These are phyloP conservation scores for Plantago lanceolata DNA, from an alignment of 305 asterid genomes.

Conservation along the genomic window DNA sequence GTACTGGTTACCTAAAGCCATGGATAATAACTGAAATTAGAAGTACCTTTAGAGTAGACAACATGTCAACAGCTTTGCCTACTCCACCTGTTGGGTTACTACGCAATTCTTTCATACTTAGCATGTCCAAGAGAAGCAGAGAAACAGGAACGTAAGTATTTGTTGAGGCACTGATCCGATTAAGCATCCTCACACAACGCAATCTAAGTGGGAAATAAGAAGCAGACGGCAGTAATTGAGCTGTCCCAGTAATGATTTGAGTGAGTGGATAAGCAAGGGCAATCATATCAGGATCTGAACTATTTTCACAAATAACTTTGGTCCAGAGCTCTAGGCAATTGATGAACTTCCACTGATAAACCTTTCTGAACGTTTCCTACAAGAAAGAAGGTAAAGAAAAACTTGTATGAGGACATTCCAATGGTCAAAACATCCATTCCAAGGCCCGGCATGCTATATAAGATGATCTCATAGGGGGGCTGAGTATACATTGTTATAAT, in stretches of 20 bases:
- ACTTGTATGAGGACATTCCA: neutral
- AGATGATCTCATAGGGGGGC: neutral
- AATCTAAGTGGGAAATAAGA: conserved; percentile 82
- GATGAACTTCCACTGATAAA: conserved; percentile 89
- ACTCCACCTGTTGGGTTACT: conserved; percentile 87
- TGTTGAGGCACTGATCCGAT: conserved; percentile 71
- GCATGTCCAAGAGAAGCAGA: conserved; percentile 72
- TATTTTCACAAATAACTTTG: conserved; percentile 67
- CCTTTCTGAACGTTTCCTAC: conserved; percentile 80
- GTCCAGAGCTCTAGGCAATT: conserved; percentile 96
- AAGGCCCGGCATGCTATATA: neutral
- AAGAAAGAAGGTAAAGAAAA: conserved; percentile 13
- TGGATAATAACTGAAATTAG: conserved; percentile 14
- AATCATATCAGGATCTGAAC: conserved; percentile 66
- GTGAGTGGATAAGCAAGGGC: conserved; percentile 90
- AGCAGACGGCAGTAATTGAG: conserved; percentile 87
- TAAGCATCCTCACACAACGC: conserved; percentile 89
- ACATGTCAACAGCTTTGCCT: conserved; percentile 81
- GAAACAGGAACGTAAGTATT: conserved; percentile 78
- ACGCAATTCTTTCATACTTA: conserved; percentile 82
- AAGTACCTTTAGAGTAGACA: conserved; percentile 61
- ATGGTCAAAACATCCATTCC: neutral
- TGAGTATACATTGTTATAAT: neutral
- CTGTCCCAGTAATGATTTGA: conserved; percentile 79
- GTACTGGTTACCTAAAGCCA: neutral